Evolutionary conservation across 495 filamentous ascomycete genomes (phyloP).

Genomic region (Sordaria brevicollis): DNA sequence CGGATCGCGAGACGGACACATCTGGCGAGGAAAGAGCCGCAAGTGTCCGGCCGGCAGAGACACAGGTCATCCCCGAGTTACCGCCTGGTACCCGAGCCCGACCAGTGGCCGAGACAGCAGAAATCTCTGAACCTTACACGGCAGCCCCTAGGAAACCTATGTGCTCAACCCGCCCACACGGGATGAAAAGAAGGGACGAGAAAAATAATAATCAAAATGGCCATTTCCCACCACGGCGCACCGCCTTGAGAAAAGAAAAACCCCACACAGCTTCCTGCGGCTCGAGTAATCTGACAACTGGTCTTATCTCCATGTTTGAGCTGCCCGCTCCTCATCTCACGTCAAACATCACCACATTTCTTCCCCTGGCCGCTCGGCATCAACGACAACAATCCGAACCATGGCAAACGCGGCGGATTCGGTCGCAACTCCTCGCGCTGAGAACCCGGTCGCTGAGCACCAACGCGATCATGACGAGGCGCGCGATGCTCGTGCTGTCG

Average conservation of each 20-base stretch:
- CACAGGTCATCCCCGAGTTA: not conserved
- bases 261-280: not conserved
- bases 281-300: not conserved
- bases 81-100: not conserved
- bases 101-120: not conserved
- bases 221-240: not conserved
- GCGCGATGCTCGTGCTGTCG: not conserved
- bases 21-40: not conserved
- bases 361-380: not conserved
- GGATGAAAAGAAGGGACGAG: not conserved
- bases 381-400: not conserved
- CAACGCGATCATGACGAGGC: not conserved
- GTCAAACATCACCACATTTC: not conserved
- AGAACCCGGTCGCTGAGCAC: not conserved
- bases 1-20: not conserved
- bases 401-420: not conserved
- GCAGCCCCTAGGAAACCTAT: not conserved
- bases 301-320: not conserved
- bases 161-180: not conserved
- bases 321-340: not conserved
- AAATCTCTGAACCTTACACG: not conserved
- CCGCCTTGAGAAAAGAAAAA: not conserved
- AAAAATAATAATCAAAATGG: not conserved
- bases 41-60: not conserved
- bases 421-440: not conserved